phyloP scores from a whole-genome alignment of 306 rosid genomes.

The Hylodesmum podocarpum region DNA sequence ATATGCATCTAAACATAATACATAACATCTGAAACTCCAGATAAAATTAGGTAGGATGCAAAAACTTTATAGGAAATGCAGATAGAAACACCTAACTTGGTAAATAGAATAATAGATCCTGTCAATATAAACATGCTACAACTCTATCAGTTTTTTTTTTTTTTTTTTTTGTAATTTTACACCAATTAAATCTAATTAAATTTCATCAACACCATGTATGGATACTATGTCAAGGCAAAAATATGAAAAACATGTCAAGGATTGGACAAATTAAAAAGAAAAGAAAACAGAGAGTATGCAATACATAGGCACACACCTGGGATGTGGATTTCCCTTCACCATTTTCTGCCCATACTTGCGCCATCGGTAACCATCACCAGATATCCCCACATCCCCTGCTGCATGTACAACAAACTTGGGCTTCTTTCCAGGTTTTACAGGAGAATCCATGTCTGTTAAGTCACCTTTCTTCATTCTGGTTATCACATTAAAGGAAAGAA shows the following conservation, averaged over 20 bases:
- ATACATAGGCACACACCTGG: conserved; percentile 57
- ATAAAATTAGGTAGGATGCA: not conserved
- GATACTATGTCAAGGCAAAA: conserved; percentile 15
- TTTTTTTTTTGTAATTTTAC: not conserved
- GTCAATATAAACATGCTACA: not conserved
- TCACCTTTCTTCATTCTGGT: conserved; percentile 81
- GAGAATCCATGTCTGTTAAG: conserved; percentile 44
- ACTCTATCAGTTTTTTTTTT: not conserved
- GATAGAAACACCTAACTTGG: not conserved
- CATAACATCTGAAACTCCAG: not conserved
- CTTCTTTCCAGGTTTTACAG: conserved; percentile 66
- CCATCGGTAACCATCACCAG: conserved; percentile 97
- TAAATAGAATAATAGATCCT: too few species aligned
- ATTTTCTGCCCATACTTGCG: conserved; percentile 98
- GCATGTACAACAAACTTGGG: conserved; percentile 88
- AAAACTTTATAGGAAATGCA: not conserved
- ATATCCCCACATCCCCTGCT: conserved; percentile 86
- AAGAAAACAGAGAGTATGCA: not conserved
- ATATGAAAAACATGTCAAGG: conserved; percentile 5
- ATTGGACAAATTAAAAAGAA: not conserved
- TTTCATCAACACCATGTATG: conserved; percentile 5
- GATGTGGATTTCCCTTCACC: conserved; percentile 95
- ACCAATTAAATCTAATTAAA: conserved; percentile 10
- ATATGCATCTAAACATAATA: not conserved
- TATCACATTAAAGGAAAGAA: conserved; percentile 33